A percentile compares a stretch with the other conserved stretches of the same genome.
Evolutionary conservation across 139 green algal species (phyloP).

Genomic region (Volvox reticuliferus): DNA sequence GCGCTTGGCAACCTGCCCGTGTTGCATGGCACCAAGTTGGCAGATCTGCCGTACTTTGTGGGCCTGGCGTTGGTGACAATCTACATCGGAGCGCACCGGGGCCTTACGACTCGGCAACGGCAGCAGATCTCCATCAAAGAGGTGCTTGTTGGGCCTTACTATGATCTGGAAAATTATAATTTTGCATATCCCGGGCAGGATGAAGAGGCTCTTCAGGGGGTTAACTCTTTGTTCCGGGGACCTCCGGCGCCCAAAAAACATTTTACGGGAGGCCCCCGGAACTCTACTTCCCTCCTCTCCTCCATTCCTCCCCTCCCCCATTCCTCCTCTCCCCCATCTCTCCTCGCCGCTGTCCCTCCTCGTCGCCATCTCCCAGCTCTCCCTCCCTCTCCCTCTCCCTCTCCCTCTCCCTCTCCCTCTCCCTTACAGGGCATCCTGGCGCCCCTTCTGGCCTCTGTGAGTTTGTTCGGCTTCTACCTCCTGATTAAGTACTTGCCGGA

Average conservation of each 20-base stretch:
- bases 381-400: neutral
- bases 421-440: constrained; percentile 74
- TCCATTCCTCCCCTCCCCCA: too few relatives aligned
- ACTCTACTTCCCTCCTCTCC: neutral
- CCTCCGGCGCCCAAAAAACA: too few relatives aligned
- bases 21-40: constrained; percentile 15
- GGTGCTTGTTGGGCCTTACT: constrained; percentile 37
- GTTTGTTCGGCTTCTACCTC: constrained; percentile 84
- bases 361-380: neutral
- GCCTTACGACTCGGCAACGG: constrained; percentile 69
- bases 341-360: neutral
- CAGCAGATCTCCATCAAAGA: constrained; percentile 82
- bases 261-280: too few relatives aligned
- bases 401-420: neutral
- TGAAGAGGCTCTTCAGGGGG: too few relatives aligned
- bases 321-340: neutral
- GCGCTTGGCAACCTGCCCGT: constrained; percentile 51
- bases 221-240: too few relatives aligned
- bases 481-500: constrained; percentile 82
- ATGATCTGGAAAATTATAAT: too few relatives aligned
- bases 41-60: constrained; percentile 82
- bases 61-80: constrained; percentile 81
- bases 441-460: constrained; percentile 73
- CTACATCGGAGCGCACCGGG: constrained; percentile 88
- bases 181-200: too few relatives aligned